Evolutionary conservation across 768 basidiomycete genomes (phyloP), one percentile per base, ranked within the genome.

Genomic region (Rhizopogon sp.): DNA sequence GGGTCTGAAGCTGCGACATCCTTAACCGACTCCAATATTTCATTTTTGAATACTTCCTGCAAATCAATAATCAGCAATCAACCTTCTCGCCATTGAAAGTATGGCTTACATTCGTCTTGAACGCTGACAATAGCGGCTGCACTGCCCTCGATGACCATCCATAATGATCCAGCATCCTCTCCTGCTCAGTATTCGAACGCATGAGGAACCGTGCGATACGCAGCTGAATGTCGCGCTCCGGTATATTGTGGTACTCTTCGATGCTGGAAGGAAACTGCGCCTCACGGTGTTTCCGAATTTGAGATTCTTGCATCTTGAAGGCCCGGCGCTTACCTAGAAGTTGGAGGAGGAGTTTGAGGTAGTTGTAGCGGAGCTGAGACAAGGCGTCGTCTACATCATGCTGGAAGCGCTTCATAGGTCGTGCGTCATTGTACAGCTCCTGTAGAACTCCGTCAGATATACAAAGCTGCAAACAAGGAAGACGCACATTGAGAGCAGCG

Each of bases 91-190:
- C 29, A 25, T 37, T 14, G 31, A 6, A 16, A 17, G 13, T 13
- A 51, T 37, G 50, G 66, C 78, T 58, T 58, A 83, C 80, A 57
- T 78, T 74, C 31, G 63, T 61, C 37, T 70, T 62, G 60, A 74
- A 82, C 4, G 66, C 65, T 0, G 72, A 64, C 39, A 69, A 57
- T 42, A 85, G 69, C 2, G 79, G 74, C 13, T 70, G 60, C 17
- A 78, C 77, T 52, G 79, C 76, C 40, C 76, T 71, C 68, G 70
- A 81, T 0, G 75, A 73, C 84, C 84, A 86, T 0, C 70, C 67
- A 62, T 71, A 84, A 51, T 81, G 73, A 29, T 57, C 60, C 63
- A 77, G 60, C 73, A 80, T 77, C 60, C 57, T 75, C 52, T 85
- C 83, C 57, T 76, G 71, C 35, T 66, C 70, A 6, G 47, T 25